phyloP scores from a whole-genome alignment of 2,329 filamentous ascomycete genomes.

The Xylaria polymorpha region DNA sequence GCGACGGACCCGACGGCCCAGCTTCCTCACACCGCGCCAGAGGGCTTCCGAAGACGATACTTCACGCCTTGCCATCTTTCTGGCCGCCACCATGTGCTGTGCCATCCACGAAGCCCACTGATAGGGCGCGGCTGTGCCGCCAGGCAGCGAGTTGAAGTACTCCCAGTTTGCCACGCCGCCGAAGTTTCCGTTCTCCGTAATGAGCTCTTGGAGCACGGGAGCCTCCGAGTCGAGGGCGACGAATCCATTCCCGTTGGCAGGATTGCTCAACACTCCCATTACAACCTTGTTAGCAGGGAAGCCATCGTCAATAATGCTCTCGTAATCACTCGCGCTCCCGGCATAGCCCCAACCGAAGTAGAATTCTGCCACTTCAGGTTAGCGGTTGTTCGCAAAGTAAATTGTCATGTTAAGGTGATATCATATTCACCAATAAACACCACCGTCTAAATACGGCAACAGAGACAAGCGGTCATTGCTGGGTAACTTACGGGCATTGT shows the following conservation, averaged over 20 bases:
- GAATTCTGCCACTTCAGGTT: conserved; percentile 64
- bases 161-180: conserved; percentile 96
- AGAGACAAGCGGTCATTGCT: not conserved
- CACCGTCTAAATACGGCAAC: not conserved
- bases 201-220: conserved; percentile 56
- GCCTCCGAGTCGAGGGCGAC: conserved; percentile 61
- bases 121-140: conserved; percentile 72
- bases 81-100: conserved; percentile 42
- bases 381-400: conserved; percentile 14
- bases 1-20: conserved; percentile 42
- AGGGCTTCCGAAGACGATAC: conserved; percentile 44
- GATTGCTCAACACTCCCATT: conserved; percentile 82
- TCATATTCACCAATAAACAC: not conserved
- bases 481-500: conserved; percentile 71
- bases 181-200: conserved; percentile 71
- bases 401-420: not conserved
- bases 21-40: conserved; percentile 44
- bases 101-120: conserved; percentile 71
- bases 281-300: conserved; percentile 81
- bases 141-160: conserved; percentile 85
- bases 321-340: conserved; percentile 59
- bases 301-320: conserved; percentile 67
- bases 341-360: conserved; percentile 87
- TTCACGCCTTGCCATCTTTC: conserved; percentile 40
- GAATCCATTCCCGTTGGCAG: conserved; percentile 73